These are phyloP conservation scores for Fusarium transvaalense DNA, from an alignment of 2,329 filamentous ascomycete species.

Conservation along the genomic window DNA sequence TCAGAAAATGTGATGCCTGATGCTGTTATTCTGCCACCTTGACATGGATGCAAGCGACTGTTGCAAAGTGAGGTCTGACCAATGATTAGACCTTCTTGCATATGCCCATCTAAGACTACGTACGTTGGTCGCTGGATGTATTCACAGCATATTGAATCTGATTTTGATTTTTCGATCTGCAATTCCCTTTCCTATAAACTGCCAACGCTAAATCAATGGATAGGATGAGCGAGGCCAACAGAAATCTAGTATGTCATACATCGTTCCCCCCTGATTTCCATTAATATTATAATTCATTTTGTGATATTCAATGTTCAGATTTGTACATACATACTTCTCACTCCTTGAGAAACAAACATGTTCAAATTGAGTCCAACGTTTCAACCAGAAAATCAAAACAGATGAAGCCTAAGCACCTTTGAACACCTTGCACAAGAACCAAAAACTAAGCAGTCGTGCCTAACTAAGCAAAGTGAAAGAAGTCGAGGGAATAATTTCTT, in stretches of 20 bases:
- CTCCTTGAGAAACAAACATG: not conserved
- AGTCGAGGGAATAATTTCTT: slow-evolving; percentile 57
- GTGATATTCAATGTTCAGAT: not conserved
- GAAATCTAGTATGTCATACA: not conserved
- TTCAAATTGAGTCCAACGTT: not conserved
- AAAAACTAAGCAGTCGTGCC: not conserved
- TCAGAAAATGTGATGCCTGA: too few relatives aligned
- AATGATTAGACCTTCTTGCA: not conserved
- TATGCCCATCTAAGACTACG: not conserved
- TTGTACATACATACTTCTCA: not conserved
- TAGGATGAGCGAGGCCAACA: not conserved
- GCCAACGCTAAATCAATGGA: not conserved
- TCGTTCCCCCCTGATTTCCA: not conserved
- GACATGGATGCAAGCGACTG: too few relatives aligned
- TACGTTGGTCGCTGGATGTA: not conserved
- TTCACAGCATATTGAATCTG: not conserved
- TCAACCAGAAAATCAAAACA: not conserved
- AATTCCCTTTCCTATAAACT: not conserved
- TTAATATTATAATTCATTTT: not conserved
- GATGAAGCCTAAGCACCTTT: not conserved
- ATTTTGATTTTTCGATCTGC: not conserved
- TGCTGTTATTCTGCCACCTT: too few relatives aligned
- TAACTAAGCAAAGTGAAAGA: slow-evolving; percentile 52
- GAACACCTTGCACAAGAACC: slow-evolving; percentile 26
- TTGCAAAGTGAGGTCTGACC: too few relatives aligned